Conservation (phyloP, 2,329 filamentous ascomycete genomes). For the Sclerotinia nivalis region DNA sequence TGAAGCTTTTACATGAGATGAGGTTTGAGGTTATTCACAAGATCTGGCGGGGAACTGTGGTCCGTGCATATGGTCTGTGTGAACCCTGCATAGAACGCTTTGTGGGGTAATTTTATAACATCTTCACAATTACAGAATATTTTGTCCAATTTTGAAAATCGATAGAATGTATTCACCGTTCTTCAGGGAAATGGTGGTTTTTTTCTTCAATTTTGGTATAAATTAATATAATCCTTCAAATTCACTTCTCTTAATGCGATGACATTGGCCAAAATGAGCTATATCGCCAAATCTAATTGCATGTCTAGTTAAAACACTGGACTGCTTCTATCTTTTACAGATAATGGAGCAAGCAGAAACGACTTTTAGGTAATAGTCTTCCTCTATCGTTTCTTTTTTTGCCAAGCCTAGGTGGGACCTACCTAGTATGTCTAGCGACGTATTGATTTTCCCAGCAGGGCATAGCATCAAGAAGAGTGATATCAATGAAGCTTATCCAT, state of each 20-base stretch:
- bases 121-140: not conserved
- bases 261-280: too few relatives aligned
- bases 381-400: not conserved
- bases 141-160: not conserved
- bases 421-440: not conserved
- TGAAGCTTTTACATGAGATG: not conserved
- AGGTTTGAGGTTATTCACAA: not conserved
- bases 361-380: too few relatives aligned
- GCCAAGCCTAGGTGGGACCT: not conserved
- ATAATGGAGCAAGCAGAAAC: too few relatives aligned
- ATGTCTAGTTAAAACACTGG: too few relatives aligned
- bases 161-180: not conserved
- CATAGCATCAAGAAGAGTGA: not conserved
- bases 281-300: too few relatives aligned
- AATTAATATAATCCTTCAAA: not conserved
- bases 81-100: not conserved
- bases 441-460: not conserved
- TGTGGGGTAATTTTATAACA: not conserved
- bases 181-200: rapidly evolving
- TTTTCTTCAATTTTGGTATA: not conserved
- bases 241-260: too few relatives aligned
- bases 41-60: too few relatives aligned
- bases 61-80: not conserved
- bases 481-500: not conserved
- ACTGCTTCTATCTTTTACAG: too few relatives aligned